A percentile compares a stretch with the other conserved stretches of the same genome.
These are phyloP conservation scores for Moelleriella libera DNA, from an alignment of 2,329 filamentous ascomycete genomes.

Conservation along the genomic window DNA sequence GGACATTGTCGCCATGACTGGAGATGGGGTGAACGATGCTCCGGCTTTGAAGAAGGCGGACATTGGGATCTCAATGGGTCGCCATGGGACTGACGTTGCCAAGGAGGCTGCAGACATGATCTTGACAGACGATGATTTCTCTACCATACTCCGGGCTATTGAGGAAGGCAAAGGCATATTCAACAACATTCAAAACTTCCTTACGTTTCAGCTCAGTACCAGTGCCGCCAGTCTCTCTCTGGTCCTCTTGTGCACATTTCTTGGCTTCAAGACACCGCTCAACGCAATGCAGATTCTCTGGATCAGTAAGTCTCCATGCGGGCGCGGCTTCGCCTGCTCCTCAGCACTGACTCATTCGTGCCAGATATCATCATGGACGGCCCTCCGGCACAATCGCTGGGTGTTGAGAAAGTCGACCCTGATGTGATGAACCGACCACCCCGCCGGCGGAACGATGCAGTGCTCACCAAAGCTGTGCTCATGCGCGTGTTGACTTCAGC, in stretches of 20 bases:
- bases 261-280: conserved; percentile 88
- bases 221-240: conserved; percentile 86
- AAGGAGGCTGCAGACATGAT: conserved; percentile 96
- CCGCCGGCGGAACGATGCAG: conserved; percentile 68
- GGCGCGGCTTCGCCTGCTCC: not conserved
- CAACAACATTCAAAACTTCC: conserved; percentile 98
- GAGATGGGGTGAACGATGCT: conserved; percentile 94
- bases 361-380: conserved; percentile 99
- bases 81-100: conserved; percentile 87
- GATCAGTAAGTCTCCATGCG: conserved; percentile 57
- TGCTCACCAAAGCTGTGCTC: conserved; percentile 75
- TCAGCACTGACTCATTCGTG: not conserved
- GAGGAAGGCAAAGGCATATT: conserved; percentile 99
- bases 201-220: conserved; percentile 96
- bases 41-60: conserved; percentile 94
- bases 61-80: conserved; percentile 95
- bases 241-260: conserved; percentile 80
- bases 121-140: conserved; percentile 77
- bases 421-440: conserved; percentile 89
- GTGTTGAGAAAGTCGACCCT: conserved; percentile 87
- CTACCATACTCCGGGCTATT: conserved; percentile 84
- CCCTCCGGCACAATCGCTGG: conserved; percentile 89
- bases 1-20: conserved; percentile 97
- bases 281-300: conserved; percentile 98
- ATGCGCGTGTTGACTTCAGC: conserved; percentile 78